Evolutionary conservation across 768 basidiomycete species (phyloP), one percentile per base, ranked within the genome.

Genomic region (Gymnopilus junonius): DNA sequence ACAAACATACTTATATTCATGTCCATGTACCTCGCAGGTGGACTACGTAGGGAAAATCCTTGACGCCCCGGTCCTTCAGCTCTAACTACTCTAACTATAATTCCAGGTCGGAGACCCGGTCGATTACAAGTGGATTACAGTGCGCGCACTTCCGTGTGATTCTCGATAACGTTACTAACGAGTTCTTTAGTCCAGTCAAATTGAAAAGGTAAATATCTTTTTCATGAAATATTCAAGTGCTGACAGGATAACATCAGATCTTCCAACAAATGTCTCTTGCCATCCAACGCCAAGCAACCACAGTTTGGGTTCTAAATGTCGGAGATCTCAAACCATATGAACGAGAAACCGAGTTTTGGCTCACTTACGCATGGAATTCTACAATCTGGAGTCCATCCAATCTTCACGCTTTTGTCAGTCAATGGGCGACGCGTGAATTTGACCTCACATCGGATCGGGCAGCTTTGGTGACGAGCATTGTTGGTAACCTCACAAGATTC

Each of bases 281-380:
- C 0, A 79, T 85, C 12, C 83, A 84, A 17, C 83, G 86, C 27
- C 77, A 86, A 27, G 87, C 88, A 8, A 83, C 78, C 12, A 79
- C 79, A 15, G 75, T 92, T 48, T 91, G 89, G 88, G 83, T 92
- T 45, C 73, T 92, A 58, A 92, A 91, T 70, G 89, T 92, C 58
- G 91, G 91, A 15, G 89, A 91, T 67, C 74, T 92, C 55, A 91
- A 91, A 71, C 89, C 89, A 2, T 87, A 87, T 64, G 91, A 92
- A 67, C 84, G 88, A 55, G 84, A 88, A 55, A 87, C 80, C 31
- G 89, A 91, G 66, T 90, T 88, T 72, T 91, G 89, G 81, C 74
- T 92, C 66, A 79, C 75, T 15, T 83, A 83, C 45, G 89, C 83
- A 3, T 91, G 85, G 81, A 82, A 92, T 66, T 72, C 84, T 0